These are phyloP conservation scores for Boletales sp. DNA, from an alignment of 768 basidiomycete species.

Conservation along the genomic window DNA sequence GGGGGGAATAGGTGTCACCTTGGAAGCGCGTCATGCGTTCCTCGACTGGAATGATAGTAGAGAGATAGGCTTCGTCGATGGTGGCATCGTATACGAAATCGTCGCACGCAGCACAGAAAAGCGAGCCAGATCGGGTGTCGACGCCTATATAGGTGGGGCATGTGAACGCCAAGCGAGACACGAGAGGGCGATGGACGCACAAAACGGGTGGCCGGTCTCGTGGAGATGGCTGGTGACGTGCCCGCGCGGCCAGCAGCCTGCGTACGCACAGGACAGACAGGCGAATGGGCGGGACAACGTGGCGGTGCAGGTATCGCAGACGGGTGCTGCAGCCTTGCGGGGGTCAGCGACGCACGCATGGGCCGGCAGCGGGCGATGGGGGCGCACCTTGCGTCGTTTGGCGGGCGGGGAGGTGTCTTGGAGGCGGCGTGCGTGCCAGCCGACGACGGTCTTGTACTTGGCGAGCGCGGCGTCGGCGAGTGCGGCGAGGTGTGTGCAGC, in stretches of 20 bases:
- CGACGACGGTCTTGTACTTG: constrained; percentile 52
- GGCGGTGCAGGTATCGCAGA: constrained; percentile 57
- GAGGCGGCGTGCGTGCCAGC: constrained; percentile 49
- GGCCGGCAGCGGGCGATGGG: neutral
- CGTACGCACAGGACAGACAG: constrained; percentile 67
- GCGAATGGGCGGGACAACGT: constrained; percentile 62
- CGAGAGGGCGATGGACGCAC: constrained; percentile 39
- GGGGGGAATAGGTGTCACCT: constrained; percentile 18
- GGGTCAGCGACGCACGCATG: neutral
- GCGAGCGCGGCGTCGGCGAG: constrained; percentile 35
- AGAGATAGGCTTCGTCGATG: constrained; percentile 45
- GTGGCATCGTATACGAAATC: constrained; percentile 66
- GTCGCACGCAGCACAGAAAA: constrained; percentile 72
- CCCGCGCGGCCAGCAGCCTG: constrained; percentile 63
- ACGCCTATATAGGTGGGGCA: constrained; percentile 46
- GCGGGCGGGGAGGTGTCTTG: constrained; percentile 46
- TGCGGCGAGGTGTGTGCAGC: constrained; percentile 42
- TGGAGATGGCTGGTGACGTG: constrained; percentile 60
- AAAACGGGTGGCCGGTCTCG: constrained; percentile 57
- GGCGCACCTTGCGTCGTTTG: constrained; percentile 64
- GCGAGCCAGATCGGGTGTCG: constrained; percentile 67
- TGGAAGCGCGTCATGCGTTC: constrained; percentile 60
- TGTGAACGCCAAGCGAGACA: too few relatives aligned
- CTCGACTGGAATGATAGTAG: constrained; percentile 49
- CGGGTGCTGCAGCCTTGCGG: constrained; percentile 51